Percentiles rank a stretch among this genome's conserved stretches.
These are phyloP conservation scores for Fagus crenata DNA, from an alignment of 306 rosid genomes.

Conservation along the genomic window DNA sequence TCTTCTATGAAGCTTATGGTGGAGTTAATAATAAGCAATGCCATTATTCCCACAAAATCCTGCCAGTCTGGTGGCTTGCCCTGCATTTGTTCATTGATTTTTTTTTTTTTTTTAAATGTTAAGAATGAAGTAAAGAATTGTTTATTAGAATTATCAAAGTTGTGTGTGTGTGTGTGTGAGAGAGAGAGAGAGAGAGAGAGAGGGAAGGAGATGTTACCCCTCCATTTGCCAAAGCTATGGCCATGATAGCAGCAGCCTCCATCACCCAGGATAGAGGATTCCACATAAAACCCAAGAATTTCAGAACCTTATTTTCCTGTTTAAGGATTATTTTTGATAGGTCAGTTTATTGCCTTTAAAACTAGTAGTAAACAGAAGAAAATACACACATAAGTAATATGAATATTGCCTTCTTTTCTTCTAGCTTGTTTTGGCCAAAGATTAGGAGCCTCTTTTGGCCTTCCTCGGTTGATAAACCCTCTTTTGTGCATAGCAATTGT, in stretches of 20 bases:
- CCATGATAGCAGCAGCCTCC: slow-evolving; percentile 94
- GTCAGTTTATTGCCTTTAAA: neutral
- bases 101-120: no score
- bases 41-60: slow-evolving; percentile 69
- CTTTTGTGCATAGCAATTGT: slow-evolving; percentile 68
- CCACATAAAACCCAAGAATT: slow-evolving; percentile 96
- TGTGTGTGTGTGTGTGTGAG: neutral
- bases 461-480: slow-evolving; percentile 71
- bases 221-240: slow-evolving; percentile 89
- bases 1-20: slow-evolving; percentile 90
- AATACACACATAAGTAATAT: neutral
- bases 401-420: slow-evolving; percentile 66
- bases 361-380: neutral
- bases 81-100: slow-evolving; percentile 32
- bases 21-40: slow-evolving; percentile 70
- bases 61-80: slow-evolving; percentile 90
- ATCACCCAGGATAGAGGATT: slow-evolving; percentile 96
- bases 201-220: slow-evolving; percentile 48
- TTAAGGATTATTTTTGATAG: neutral
- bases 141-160: neutral
- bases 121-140: neutral
- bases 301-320: slow-evolving; percentile 74
- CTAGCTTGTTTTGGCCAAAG: slow-evolving; percentile 85
- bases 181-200: neutral
- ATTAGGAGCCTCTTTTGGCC: slow-evolving; percentile 62